These are phyloP conservation scores for Podaxis sp. DNA, from an alignment of 768 basidiomycete species.

Conservation along the genomic window DNA sequence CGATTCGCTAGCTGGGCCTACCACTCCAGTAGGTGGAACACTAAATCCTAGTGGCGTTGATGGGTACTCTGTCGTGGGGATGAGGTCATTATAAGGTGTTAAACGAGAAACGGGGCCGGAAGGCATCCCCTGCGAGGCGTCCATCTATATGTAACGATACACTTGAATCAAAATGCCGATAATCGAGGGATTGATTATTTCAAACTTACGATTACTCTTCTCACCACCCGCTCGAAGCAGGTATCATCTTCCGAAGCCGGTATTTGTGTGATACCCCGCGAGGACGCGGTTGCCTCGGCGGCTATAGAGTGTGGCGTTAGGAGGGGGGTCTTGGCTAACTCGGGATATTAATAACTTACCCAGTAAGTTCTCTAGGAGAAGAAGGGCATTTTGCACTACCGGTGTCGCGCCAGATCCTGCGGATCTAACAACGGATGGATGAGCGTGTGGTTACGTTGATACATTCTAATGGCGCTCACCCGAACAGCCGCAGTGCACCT, in stretches of 20 bases:
- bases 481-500: slow-evolving; percentile 20
- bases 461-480: slow-evolving; percentile 17
- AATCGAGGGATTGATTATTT: not conserved
- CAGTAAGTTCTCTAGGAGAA: slow-evolving; percentile 19
- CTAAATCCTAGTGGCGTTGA: not conserved
- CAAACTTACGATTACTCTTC: slow-evolving; percentile 19
- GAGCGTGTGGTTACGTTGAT: not conserved
- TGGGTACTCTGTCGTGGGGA: not conserved
- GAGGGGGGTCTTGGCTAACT: not conserved
- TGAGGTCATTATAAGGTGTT: not conserved
- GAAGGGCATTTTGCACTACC: slow-evolving; percentile 21
- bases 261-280: slow-evolving; percentile 5
- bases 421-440: not conserved
- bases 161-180: not conserved
- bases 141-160: not conserved
- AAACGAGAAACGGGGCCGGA: not conserved
- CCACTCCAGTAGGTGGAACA: not conserved
- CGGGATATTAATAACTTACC: slow-evolving; percentile 17
- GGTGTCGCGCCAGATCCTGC: not conserved
- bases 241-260: slow-evolving; percentile 15
- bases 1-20: not conserved
- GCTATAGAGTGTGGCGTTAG: not conserved
- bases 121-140: not conserved
- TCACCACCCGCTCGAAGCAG: slow-evolving; percentile 21
- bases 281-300: not conserved